Evolutionary conservation across 179 eudicot genomes (phyloP).

Genomic region (Amaranthus tricolor): DNA sequence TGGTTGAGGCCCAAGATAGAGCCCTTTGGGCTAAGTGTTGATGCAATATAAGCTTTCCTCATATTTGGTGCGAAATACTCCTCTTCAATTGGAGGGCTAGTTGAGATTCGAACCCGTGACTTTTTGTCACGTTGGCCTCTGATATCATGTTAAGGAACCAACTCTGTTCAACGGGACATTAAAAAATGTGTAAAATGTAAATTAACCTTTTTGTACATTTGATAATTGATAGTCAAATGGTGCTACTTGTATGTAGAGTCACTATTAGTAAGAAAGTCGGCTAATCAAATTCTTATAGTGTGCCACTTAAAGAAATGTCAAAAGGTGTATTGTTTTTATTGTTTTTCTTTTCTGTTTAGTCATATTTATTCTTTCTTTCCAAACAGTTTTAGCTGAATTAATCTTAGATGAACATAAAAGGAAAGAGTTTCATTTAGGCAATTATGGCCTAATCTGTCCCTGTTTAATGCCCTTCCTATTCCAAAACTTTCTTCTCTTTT

Average conservation of each 20-base stretch:
- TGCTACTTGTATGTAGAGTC: slow-evolving; percentile 8
- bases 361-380: background rate
- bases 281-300: background rate
- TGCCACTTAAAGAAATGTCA: background rate
- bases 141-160: too few species aligned
- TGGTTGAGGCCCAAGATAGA: too few species aligned
- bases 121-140: background rate
- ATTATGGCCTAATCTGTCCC: background rate
- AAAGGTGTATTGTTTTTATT: background rate
- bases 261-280: background rate
- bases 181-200: background rate
- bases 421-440: background rate
- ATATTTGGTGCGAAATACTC: background rate
- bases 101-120: too few species aligned
- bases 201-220: too few species aligned
- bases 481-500: background rate
- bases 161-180: background rate
- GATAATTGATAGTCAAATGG: background rate
- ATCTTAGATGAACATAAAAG: too few species aligned
- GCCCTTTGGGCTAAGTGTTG: too few species aligned
- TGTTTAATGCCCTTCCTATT: too few species aligned
- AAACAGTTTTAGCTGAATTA: background rate
- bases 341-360: background rate
- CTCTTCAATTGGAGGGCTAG: too few species aligned
- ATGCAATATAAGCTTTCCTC: background rate